Evolutionary conservation across 2,329 filamentous ascomycete genomes (phyloP).

Genomic region (Fusarium gaditjirri): DNA sequence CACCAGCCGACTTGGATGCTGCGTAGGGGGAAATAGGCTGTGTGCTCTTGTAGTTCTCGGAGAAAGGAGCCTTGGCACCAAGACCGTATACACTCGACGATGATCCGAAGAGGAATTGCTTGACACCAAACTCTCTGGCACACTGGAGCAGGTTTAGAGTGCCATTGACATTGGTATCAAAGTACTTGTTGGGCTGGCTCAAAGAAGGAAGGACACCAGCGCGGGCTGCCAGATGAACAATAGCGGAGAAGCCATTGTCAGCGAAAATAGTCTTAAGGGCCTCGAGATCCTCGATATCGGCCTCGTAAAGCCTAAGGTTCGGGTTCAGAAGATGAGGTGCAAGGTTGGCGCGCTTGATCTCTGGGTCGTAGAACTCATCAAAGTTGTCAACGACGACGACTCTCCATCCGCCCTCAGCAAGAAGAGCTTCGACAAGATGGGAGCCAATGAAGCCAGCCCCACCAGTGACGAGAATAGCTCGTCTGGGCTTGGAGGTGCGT

Average conservation of each 20-base stretch:
- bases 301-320: slow-evolving; percentile 1
- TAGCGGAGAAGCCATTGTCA: not conserved
- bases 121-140: slow-evolving; percentile 2
- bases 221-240: slow-evolving; percentile 10
- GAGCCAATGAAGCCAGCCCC: slow-evolving; percentile 20
- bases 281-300: slow-evolving; percentile 7
- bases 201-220: slow-evolving; percentile 14
- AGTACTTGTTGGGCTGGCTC: not conserved
- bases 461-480: slow-evolving; percentile 8
- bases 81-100: slow-evolving; percentile 9
- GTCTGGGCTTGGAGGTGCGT: not conserved
- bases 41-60: not conserved
- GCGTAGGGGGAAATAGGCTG: slow-evolving; percentile 10
- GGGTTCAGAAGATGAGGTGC: not conserved
- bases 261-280: not conserved
- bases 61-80: slow-evolving; percentile 12
- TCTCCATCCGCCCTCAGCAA: slow-evolving; percentile 13
- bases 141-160: slow-evolving; percentile 13
- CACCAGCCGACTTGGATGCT: slow-evolving; percentile 1
- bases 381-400: slow-evolving; percentile 15
- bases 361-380: slow-evolving; percentile 12
- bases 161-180: slow-evolving; percentile 13
- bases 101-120: slow-evolving; percentile 14
- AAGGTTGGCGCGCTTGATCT: slow-evolving; percentile 15
- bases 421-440: slow-evolving; percentile 12